Conservation (phyloP, 169 alveolate species). For the Plasmodium ovale region DNA sequence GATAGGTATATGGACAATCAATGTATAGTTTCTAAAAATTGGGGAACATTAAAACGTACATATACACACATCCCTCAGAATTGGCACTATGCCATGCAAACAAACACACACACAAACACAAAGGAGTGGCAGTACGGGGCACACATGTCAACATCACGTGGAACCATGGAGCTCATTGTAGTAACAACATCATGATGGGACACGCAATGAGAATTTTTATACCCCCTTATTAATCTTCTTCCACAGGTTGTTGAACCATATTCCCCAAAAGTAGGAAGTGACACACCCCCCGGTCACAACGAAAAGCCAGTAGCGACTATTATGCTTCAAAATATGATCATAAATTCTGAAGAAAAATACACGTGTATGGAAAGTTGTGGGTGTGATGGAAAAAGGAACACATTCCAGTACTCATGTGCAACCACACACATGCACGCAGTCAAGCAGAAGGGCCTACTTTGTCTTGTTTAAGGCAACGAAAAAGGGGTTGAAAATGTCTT, state of each 20-base stretch:
- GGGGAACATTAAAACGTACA: not conserved
- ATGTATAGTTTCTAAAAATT: conserved; percentile 53
- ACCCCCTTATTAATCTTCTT: conserved; percentile 72
- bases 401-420: not conserved
- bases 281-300: conserved; percentile 67
- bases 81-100: not conserved
- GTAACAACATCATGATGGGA: not conserved
- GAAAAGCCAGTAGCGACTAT: conserved; percentile 67
- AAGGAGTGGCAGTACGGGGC: not conserved
- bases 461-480: conserved; percentile 61
- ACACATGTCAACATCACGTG: not conserved
- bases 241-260: conserved; percentile 71
- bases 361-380: not conserved
- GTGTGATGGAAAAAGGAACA: not conserved
- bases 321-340: conserved; percentile 65
- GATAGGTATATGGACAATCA: conserved; percentile 72
- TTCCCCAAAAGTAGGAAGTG: conserved; percentile 74
- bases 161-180: not conserved
- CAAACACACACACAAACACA: not conserved
- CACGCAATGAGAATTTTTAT: not conserved
- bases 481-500: conserved; percentile 74
- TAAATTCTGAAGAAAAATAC: conserved; percentile 28
- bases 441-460: conserved; percentile 6
- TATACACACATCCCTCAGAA: not conserved
- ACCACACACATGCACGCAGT: not conserved